Base-by-base conservation (phyloP, 202 grass and related monocot genomes). In the Alloteropsis angusta region DNA sequence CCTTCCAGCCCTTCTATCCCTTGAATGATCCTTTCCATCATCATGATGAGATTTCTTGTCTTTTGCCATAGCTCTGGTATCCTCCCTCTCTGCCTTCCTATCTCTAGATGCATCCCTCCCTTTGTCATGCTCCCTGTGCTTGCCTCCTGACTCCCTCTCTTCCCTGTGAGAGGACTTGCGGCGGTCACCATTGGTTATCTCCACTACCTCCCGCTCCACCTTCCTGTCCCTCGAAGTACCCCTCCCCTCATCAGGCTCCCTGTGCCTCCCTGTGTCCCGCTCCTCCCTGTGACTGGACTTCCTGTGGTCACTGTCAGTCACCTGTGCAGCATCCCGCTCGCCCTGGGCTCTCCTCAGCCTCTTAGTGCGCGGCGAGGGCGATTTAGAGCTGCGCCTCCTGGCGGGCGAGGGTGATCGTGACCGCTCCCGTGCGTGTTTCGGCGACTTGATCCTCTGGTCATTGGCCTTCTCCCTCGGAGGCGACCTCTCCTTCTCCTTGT, bases 321-420 rank as follows among this genome's bases (percentile, higher is more conserved):
- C n/a, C n/a, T n/a, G n/a, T n/a, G n/a, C n/a, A n/a, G n/a, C n/a
- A n/a, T n/a, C n/a, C n/a, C n/a, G n/a, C n/a, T n/a, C n/a, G 53
- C 37, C 47, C 66, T 76, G 80, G 70, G 62, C 76, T 78, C 72
- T 82, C 35, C 77, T 83, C 53, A 86, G 75, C 6, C 88, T 84
- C 34, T 88, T 93, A 49, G 80, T 59, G 23, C 57, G 61, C 0
- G 85, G 83, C 0, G 91, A 93, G 1, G 39, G 85, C 1, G 91
- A 78, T 21, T 34, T 37, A 18, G 75, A 78, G 47, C 16, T 36
- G 6, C 25, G 35, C 37, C 49, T 41, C 76, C 49, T 32, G 38
- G 47, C 61, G 77, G 78, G 82, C 2, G 80, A 77, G 0, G 64
- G 50, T 3, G 75, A 79, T 39, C 4, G 35, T 54, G 60, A 41